Evolutionary conservation across 2,329 filamentous ascomycete genomes (phyloP).

Genomic region (Xylariaceae sp.): DNA sequence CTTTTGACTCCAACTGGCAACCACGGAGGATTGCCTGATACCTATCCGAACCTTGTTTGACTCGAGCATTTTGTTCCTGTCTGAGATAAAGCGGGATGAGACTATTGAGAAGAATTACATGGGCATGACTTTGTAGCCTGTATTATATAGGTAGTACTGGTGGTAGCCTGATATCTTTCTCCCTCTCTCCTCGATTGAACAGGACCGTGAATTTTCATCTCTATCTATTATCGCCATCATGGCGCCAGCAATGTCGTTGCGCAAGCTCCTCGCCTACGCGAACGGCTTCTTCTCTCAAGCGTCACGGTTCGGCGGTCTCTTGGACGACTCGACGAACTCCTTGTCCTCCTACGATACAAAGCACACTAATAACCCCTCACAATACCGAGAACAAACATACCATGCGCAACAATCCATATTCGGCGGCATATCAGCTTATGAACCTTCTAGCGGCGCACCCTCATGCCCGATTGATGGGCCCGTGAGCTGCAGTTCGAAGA

Average conservation of each 20-base stretch:
- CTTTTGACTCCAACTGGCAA: no score
- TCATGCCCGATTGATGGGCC: conserved; percentile 40
- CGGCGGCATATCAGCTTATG: conserved; percentile 30
- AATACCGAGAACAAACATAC: conserved; percentile 11
- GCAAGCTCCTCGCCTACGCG: conserved; percentile 32
- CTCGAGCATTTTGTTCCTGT: neutral
- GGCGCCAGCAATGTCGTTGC: conserved; percentile 30
- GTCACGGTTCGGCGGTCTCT: conserved; percentile 25
- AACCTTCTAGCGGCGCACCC: conserved; percentile 34
- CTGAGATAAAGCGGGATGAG: neutral
- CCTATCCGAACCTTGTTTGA: neutral
- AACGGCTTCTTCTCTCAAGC: conserved; percentile 34
- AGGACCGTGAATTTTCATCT: neutral
- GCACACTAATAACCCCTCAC: conserved; percentile 5
- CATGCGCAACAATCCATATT: conserved; percentile 1
- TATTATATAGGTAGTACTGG: neutral
- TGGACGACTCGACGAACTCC: conserved; percentile 24
- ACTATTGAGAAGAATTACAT: neutral
- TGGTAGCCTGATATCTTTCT: neutral
- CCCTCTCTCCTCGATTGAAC: neutral
- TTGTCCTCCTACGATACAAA: conserved; percentile 13
- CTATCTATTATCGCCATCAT: conserved; percentile 13
- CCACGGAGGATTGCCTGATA: neutral
- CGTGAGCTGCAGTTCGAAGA: conserved; percentile 38
- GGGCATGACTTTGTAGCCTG: neutral